Conservation (phyloP, 768 basidiomycete genomes). For the Suillus sp. region DNA sequence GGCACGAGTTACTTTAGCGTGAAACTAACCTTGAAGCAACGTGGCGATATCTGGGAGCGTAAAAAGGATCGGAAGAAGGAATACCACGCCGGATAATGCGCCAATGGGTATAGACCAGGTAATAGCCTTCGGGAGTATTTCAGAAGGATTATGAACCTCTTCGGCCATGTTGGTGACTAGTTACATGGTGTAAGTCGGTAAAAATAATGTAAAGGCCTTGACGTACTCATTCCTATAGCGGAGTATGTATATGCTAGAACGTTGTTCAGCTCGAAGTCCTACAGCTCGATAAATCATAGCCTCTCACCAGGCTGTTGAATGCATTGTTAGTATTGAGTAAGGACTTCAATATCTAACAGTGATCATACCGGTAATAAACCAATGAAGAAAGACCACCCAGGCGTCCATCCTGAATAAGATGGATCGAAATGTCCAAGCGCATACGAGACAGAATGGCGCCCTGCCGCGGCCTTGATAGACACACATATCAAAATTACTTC, state of each 20-base stretch:
- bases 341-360: not conserved
- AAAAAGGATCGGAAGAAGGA: slow-evolving; percentile 64
- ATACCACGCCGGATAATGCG: slow-evolving; percentile 51
- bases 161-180: slow-evolving; percentile 68
- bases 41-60: slow-evolving; percentile 60
- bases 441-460: slow-evolving; percentile 55
- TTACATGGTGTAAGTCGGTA: slow-evolving; percentile 9
- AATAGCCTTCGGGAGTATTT: slow-evolving; percentile 58
- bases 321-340: slow-evolving; percentile 2
- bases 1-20: not conserved
- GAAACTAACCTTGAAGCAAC: slow-evolving; percentile 48
- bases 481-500: slow-evolving; percentile 58
- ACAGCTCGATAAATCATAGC: slow-evolving; percentile 9
- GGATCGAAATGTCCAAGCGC: slow-evolving; percentile 62
- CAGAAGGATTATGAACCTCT: slow-evolving; percentile 60
- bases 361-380: slow-evolving; percentile 53
- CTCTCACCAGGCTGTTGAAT: slow-evolving; percentile 32
- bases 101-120: slow-evolving; percentile 56
- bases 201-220: not conserved
- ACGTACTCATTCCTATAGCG: slow-evolving; percentile 63
- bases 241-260: slow-evolving; percentile 53
- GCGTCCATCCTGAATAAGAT: slow-evolving; percentile 62
- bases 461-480: slow-evolving; percentile 59
- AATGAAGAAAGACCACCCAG: slow-evolving; percentile 71
- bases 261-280: slow-evolving; percentile 20